Evolutionary conservation across 257 asterid genomes (phyloP), one percentile per base, ranked within the genome.

Genomic region (Avicennia marina): DNA sequence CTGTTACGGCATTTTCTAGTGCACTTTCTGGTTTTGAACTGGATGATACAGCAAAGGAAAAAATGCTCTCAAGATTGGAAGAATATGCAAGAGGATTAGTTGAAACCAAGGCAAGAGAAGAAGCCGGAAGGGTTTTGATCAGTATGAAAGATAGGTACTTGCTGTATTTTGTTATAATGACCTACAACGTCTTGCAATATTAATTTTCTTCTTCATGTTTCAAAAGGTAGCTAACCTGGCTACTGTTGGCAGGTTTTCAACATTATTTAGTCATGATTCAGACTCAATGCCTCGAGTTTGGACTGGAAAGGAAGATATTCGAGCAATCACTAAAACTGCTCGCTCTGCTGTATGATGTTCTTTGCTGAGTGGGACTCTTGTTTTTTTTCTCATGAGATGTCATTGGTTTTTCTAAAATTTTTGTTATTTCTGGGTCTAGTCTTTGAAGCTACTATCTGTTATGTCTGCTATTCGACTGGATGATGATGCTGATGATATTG

Each of bases 401-500:
- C 44, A 56, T 53, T 63, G 58, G 38, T 39, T 50, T 42, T 50
- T 11, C 2, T 4, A 36, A 7, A 77, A 39, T 60, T 3, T 31
- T 52, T 45, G 18, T 40, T 9, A 42, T 57, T 52, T 71, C 32
- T 15, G 55, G 62, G 41, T 50, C 55, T 78, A 93, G 97, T 89
- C 99, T 46, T 53, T 93, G 87, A 93, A 93, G 82, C 72, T 93
- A 45, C 83, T 93, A 21, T 82, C 97, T 43, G 88, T 89, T 54
- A 78, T 93, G 96, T 94, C 95, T 56, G 99, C 94, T 44, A 60
- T 86, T 41, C 97, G 99, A 29, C 76, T 93, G 82, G 95, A 86
- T 53, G 91, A 81, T 25, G 65, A 60, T 68, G 64, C 78, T 60
- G 99, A 93, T 81, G 74, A 68, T 56, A 81, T 93, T 50, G 96